Evolutionary conservation across 768 basidiomycete species (phyloP), one percentile per base, ranked within the genome.

Genomic region (Tricholoma saponaceum): DNA sequence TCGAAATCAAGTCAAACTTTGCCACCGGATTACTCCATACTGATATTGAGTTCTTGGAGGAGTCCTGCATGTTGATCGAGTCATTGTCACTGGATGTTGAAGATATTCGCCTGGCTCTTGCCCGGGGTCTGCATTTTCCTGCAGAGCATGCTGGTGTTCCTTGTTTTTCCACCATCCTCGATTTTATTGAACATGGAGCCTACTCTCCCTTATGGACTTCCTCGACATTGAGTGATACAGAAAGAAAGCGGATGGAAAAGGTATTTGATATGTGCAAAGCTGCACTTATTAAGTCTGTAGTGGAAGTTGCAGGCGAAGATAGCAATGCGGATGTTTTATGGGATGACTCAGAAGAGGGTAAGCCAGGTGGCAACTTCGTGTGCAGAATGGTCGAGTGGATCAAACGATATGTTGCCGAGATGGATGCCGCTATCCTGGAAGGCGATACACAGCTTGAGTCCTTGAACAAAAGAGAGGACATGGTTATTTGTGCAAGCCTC

Each of bases 281-380:
- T 3, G 92, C 90, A 0, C 75, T 94, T 8, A 86, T 94, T 70
- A 92, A 93, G 64, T 83, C 88, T 2, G 82, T 95, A 14, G 91
- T 95, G 26, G 92, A 93, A 65, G 84, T 90, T 39, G 84, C 90
- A 8, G 92, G 91, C 37, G 89, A 92, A 67, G 88, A 89, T 60
- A 83, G 80, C 61, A 92, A 90, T 61, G 82, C 81, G 59, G 86
- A 91, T 51, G 81, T 86, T 7, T 74, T 93, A n/a, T 92, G 90
- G 85, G 84, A 87, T 61, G 80, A 83, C 44, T 80, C 77, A 18
- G 81, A 84, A 51, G 70, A 75, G 28, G 74, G 69, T 16, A 69
- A 76, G 41, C 84, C 86, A 5, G 87, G 87, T n/a, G 89, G 89
- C 7, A 76, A 76, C 68, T 83, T 94, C 63, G 82, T 95, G 23